Percentiles rank a stretch among this genome's conserved stretches.
phyloP scores from a whole-genome alignment of 2,329 filamentous ascomycete species.

The Beauveria australis region DNA sequence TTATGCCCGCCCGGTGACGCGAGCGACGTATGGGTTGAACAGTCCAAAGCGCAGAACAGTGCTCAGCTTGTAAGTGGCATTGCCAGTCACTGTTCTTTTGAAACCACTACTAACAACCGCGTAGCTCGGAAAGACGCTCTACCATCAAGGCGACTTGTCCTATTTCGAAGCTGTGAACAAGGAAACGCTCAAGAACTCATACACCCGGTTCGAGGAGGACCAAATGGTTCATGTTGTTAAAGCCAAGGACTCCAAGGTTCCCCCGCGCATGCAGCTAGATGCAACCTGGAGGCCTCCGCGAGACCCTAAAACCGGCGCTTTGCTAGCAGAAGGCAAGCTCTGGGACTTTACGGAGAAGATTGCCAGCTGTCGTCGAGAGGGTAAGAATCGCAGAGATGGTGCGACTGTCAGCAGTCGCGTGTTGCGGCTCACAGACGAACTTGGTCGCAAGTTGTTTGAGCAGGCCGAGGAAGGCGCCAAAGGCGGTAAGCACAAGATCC shows the following conservation, averaged over 20 bases:
- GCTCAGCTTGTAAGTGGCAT: conserved; percentile 62
- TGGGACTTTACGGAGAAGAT: conserved; percentile 94
- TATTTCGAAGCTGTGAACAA: conserved; percentile 99
- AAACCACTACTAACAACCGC: neutral
- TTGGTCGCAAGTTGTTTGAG: conserved; percentile 64
- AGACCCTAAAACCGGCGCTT: conserved; percentile 48
- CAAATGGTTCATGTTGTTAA: conserved; percentile 74
- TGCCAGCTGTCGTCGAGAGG: conserved; percentile 72
- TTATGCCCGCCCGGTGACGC: conserved; percentile 55
- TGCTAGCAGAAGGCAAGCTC: conserved; percentile 65
- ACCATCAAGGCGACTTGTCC: conserved; percentile 91
- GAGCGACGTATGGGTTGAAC: conserved; percentile 70
- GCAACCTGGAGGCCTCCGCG: conserved; percentile 67
- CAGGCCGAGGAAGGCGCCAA: conserved; percentile 36
- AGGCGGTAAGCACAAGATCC: conserved; percentile 25
- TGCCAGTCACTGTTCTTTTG: neutral
- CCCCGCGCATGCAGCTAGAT: conserved; percentile 58
- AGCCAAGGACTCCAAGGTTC: conserved; percentile 54
- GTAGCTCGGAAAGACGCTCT: conserved; percentile 87
- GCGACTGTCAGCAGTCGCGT: conserved; percentile 81
- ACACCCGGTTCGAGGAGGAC: conserved; percentile 80
- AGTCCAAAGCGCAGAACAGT: conserved; percentile 68
- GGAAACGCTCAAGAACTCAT: conserved; percentile 92
- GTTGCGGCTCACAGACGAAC: conserved; percentile 62
- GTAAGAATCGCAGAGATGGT: conserved; percentile 92